Evolutionary conservation across 23 red algal genomes (phyloP), one percentile per base, ranked within the genome.

Genomic region (Gracilaria vermiculophylla): DNA sequence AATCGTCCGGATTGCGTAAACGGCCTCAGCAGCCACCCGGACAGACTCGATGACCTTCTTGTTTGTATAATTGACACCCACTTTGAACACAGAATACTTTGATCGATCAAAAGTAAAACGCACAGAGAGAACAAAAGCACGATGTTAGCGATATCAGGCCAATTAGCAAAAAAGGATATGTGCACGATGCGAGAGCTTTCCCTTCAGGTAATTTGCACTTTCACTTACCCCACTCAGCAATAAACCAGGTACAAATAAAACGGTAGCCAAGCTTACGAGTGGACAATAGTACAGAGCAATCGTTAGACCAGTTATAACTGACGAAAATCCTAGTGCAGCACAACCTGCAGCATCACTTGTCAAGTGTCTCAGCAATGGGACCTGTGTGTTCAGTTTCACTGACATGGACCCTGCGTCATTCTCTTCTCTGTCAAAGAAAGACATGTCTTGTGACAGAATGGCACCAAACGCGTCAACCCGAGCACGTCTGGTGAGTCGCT

Each of bases 381-480:
- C 70, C 29, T 91, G 72, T 35, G 75, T 71, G 25, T 62, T 77
- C 16, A 91, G 42, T 29, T 66, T 64, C 55, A 65, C 56, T n/a
- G 57, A 19, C 80, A 84, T 51, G 19, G 84, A 39, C 12, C 86
- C 86, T 21, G 78, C 86, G 40, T 60, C 77, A 29, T 91, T 53
- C 74, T 94, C 82, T 75, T 75, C 35, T 15, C 43, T 62, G 37
- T 94, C 92, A 52, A 94, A 94, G 57, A 80, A 94, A 20, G 74
- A 61, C 55, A 94, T 73, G 23, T 94, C 89, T 32, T 93, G 81
- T 20, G 50, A 51, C n/a, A 96, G 49, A 40, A 96, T 67, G 27
- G 64, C 62, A 41, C 66, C 34, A 76, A 96, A 96, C 14, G 87
- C 67, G 16, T 52, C 27, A 12, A 69, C 48, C 13, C 94, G 83